Percentiles rank a stretch among this genome's conserved stretches.
Conservation (phyloP, 1,284 basidiomycete genomes). For the Xerocomus nothofagi region DNA sequence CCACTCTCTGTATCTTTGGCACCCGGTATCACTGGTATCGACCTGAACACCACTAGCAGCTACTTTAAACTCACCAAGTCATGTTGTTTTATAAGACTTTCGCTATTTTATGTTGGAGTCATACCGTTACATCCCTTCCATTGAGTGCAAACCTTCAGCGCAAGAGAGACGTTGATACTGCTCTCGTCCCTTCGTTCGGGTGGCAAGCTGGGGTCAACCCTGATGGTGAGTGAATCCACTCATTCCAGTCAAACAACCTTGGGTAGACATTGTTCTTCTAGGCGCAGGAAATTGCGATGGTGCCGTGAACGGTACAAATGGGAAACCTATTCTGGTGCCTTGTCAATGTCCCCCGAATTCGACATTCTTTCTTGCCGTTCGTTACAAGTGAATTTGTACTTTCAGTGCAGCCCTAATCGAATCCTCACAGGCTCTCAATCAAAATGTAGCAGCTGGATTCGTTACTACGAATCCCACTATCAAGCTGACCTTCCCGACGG, state of each 20-base stretch:
- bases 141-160: slow-evolving; percentile 31
- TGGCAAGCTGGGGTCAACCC: slow-evolving; percentile 50
- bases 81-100: slow-evolving; percentile 16
- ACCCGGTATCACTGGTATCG: not conserved
- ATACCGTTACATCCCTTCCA: slow-evolving; percentile 8
- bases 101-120: slow-evolving; percentile 10
- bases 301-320: slow-evolving; percentile 49
- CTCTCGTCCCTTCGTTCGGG: slow-evolving; percentile 56
- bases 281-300: slow-evolving; percentile 58
- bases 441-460: slow-evolving; percentile 59
- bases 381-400: slow-evolving; percentile 9
- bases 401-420: slow-evolving; percentile 5
- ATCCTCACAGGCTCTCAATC: slow-evolving; percentile 44
- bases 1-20: slow-evolving; percentile 4
- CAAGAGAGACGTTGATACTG: slow-evolving; percentile 49
- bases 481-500: slow-evolving; percentile 56
- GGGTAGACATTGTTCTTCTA: not conserved
- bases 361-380: slow-evolving; percentile 47
- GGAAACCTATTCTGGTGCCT: slow-evolving; percentile 55
- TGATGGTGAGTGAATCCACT: slow-evolving; percentile 38
- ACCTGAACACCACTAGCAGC: not conserved
- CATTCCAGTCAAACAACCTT: not conserved
- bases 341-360: slow-evolving; percentile 62
- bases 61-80: not conserved
- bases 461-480: slow-evolving; percentile 61